phyloP scores from a whole-genome alignment of 1,284 basidiomycete species.

The Puccinia polysora region DNA sequence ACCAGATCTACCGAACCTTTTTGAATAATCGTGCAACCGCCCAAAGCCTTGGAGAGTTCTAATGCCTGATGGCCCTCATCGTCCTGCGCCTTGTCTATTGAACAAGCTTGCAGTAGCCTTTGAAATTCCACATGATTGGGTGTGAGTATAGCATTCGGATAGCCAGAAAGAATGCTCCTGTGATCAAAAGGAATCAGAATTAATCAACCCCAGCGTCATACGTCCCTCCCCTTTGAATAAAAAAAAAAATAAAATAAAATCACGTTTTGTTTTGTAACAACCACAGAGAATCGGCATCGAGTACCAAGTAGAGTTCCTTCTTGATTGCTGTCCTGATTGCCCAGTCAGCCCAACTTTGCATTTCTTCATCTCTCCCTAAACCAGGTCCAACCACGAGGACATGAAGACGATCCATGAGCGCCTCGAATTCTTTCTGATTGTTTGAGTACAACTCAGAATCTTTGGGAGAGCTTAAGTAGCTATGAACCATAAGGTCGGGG shows the following conservation, averaged over 20 bases:
- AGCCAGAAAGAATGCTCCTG: constrained; percentile 7
- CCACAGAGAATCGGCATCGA: constrained; percentile 44
- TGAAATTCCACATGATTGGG: constrained; percentile 94
- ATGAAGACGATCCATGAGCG: constrained; percentile 76
- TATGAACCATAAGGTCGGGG: constrained; percentile 89
- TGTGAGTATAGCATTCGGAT: constrained; percentile 65
- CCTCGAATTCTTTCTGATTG: constrained; percentile 62
- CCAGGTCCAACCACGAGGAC: constrained; percentile 89
- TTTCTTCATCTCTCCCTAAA: constrained; percentile 44
- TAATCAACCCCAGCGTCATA: not conserved
- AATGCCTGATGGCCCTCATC: constrained; percentile 58
- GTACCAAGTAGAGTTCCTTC: not conserved
- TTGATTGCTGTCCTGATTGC: not conserved
- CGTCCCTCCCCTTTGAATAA: not conserved
- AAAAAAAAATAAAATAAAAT: constrained; percentile 3
- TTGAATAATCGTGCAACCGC: constrained; percentile 84
- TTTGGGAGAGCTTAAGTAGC: constrained; percentile 61
- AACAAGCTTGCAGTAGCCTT: constrained; percentile 71
- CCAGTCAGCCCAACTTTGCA: constrained; percentile 18
- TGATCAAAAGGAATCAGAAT: not conserved
- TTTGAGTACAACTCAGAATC: constrained; percentile 30
- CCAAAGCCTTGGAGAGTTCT: constrained; percentile 65
- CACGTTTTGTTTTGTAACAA: constrained; percentile 25
- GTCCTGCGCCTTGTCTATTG: constrained; percentile 56
- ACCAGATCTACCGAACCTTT: constrained; percentile 63